Evolutionary conservation across 768 basidiomycete genomes (phyloP).

Genomic region (Serendipita vermifera): DNA sequence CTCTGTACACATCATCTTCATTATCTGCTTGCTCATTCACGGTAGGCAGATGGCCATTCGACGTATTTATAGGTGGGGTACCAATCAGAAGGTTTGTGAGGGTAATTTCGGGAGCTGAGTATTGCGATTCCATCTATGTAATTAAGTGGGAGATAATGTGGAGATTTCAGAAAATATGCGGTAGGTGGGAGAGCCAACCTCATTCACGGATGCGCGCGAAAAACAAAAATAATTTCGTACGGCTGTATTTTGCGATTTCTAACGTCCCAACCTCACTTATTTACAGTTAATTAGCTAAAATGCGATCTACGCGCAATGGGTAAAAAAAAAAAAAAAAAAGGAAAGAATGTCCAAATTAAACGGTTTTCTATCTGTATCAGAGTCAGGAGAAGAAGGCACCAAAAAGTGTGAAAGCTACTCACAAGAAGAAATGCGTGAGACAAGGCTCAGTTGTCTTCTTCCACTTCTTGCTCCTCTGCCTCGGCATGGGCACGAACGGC

Average conservation of each 20-base stretch:
- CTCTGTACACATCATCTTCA: conserved; percentile 4
- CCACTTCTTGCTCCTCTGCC: background rate
- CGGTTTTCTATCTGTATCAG: background rate
- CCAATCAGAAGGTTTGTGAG: conserved; percentile 1
- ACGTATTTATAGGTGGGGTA: background rate
- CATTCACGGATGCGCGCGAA: background rate
- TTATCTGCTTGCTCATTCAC: background rate
- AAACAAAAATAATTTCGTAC: background rate
- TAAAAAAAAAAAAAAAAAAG: no score
- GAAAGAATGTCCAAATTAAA: background rate
- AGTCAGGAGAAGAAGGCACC: background rate
- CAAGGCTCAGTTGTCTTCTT: no score
- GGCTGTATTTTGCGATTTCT: background rate
- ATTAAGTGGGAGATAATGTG: background rate
- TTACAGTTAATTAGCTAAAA: background rate
- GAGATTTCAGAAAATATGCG: no score
- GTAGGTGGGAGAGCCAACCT: no score
- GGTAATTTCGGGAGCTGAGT: background rate
- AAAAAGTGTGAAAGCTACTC: no score
- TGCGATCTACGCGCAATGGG: background rate
- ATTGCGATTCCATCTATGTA: background rate
- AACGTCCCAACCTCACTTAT: background rate
- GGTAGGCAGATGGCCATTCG: background rate
- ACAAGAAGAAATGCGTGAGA: no score
- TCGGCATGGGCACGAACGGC: background rate